Evolutionary conservation across 805 yeast genomes (phyloP).

Genomic region (Hanseniaspora occidentalis): DNA sequence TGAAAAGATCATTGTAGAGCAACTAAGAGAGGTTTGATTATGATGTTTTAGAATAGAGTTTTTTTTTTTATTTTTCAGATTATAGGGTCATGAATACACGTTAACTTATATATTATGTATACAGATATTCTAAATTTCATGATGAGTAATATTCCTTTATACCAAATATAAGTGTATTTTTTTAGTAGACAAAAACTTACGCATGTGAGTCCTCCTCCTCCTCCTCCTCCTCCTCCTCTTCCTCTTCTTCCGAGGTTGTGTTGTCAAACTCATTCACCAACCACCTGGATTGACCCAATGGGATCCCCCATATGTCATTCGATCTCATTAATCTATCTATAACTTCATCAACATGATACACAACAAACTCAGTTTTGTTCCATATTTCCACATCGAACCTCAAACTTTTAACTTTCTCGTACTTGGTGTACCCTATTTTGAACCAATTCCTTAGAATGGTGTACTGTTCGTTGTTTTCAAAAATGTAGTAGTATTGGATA

Average conservation of each 20-base stretch:
- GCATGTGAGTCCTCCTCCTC: too few relatives aligned
- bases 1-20: too few relatives aligned
- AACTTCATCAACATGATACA: constrained; percentile 60
- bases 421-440: constrained; percentile 18
- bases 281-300: constrained; percentile 43
- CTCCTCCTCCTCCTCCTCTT: background rate
- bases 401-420: constrained; percentile 48
- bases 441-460: background rate
- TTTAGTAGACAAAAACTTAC: too few relatives aligned
- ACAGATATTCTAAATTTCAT: too few relatives aligned
- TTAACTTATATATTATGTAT: too few relatives aligned
- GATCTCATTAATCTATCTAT: constrained; percentile 46
- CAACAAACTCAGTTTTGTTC: constrained; percentile 12
- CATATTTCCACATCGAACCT: constrained; percentile 27
- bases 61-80: too few relatives aligned
- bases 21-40: too few relatives aligned
- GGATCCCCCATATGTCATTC: constrained; percentile 58
- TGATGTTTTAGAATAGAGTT: too few relatives aligned
- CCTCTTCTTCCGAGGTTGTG: background rate
- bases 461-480: background rate
- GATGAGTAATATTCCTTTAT: background rate
- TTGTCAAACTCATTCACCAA: constrained; percentile 6
- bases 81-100: too few relatives aligned
- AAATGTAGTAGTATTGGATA: constrained; percentile 21
- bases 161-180: background rate